Evolutionary conservation across 371 early-diverging fungal species (phyloP).

Genomic region (Capillidium rhysosporum): DNA sequence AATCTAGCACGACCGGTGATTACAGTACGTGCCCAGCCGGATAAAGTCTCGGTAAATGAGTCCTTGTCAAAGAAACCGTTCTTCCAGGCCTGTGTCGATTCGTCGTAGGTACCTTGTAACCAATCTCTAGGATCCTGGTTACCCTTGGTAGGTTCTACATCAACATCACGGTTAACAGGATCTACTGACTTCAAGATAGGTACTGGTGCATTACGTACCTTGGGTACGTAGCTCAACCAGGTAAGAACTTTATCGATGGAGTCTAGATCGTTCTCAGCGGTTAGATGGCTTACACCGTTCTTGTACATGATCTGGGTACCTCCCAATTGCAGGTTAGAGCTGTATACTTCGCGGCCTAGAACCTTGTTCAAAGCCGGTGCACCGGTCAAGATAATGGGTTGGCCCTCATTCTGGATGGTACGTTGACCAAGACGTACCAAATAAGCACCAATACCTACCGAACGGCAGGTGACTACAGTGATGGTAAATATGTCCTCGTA

Average conservation of each 20-base stretch:
- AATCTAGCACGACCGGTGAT: conserved; percentile 89
- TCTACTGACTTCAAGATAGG: conserved; percentile 31
- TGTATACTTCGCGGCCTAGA: conserved; percentile 93
- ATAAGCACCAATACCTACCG: conserved; percentile 98
- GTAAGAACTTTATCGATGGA: conserved; percentile 82
- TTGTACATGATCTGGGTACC: conserved; percentile 97
- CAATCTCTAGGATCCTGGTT: conserved; percentile 82
- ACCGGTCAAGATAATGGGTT: conserved; percentile 96
- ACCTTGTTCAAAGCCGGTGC: conserved; percentile 97
- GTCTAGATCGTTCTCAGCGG: conserved; percentile 83
- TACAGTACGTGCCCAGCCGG: conserved; percentile 40
- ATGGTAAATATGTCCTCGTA: conserved; percentile 95
- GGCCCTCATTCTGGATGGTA: conserved; percentile 90
- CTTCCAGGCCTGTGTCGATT: conserved; percentile 37
- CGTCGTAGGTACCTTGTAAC: conserved; percentile 58
- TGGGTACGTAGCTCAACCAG: conserved; percentile 89
- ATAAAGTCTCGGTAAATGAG: conserved; percentile 65
- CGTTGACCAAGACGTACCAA: conserved; percentile 96
- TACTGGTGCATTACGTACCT: conserved; percentile 33
- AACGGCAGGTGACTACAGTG: conserved; percentile 92
- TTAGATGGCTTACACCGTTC: conserved; percentile 95
- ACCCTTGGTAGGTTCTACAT: conserved; percentile 58
- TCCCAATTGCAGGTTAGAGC: conserved; percentile 95
- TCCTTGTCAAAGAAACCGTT: conserved; percentile 85
- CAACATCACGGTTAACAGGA: conserved; percentile 50